Evolutionary conservation across 2,329 filamentous ascomycete species (phyloP).

Genomic region (Neoarthrinium moseri): DNA sequence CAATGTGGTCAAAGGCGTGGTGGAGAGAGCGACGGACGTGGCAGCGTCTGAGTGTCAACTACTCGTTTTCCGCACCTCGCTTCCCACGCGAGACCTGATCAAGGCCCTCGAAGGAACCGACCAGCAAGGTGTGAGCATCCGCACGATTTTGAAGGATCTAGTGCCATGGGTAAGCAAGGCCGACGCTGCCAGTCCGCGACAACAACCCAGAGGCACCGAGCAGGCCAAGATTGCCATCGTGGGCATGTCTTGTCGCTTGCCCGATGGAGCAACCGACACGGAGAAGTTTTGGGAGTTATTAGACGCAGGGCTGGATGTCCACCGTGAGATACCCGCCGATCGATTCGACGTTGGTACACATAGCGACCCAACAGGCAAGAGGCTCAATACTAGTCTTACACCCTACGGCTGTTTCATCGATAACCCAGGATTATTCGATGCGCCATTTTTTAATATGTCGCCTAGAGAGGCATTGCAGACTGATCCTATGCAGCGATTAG

Average conservation of each 20-base stretch:
- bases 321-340: conserved; percentile 35
- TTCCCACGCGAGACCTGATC: conserved; percentile 25
- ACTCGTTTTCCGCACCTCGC: conserved; percentile 25
- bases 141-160: conserved; percentile 12
- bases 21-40: conserved; percentile 15
- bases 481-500: conserved; percentile 67
- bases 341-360: conserved; percentile 8
- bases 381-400: conserved; percentile 14
- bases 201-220: conserved; percentile 5
- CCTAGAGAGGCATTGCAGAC: conserved; percentile 46
- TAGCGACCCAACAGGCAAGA: conserved; percentile 57
- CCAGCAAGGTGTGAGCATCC: too few relatives aligned
- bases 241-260: conserved; percentile 63
- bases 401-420: conserved; percentile 15
- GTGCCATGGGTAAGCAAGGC: conserved; percentile 19
- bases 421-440: conserved; percentile 9
- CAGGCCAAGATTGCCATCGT: conserved; percentile 65
- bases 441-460: conserved; percentile 11
- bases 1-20: conserved; percentile 22
- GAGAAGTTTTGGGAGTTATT: conserved; percentile 63
- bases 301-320: conserved; percentile 60
- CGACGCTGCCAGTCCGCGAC: background rate
- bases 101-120: conserved; percentile 16
- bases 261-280: conserved; percentile 55
- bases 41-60: conserved; percentile 17